Evolutionary conservation across 371 early-diverging fungal genomes (phyloP).

Genomic region (Circinella umbellata): DNA sequence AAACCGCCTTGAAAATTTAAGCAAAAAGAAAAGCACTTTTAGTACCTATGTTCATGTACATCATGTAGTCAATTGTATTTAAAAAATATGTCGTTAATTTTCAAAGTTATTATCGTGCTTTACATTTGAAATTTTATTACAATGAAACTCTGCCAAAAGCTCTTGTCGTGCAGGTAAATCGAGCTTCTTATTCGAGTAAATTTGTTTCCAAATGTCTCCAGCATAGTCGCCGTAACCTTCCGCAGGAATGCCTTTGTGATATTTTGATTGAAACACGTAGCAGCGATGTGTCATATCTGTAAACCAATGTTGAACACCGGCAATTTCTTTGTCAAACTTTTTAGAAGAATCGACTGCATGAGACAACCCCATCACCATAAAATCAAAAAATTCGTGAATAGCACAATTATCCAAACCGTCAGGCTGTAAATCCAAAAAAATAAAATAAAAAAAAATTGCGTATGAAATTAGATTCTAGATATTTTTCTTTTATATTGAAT

Average conservation of each 20-base stretch:
- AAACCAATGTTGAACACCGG: constrained; percentile 79
- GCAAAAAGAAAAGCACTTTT: too few species aligned
- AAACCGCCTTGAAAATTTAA: too few species aligned
- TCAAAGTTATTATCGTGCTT: too few species aligned
- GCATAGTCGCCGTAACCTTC: constrained; percentile 94
- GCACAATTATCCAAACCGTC: background rate
- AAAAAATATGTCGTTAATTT: too few species aligned
- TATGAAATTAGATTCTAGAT: constrained; percentile 12
- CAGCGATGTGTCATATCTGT: constrained; percentile 65
- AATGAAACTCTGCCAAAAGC: constrained; percentile 95
- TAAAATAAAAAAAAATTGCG: too few species aligned
- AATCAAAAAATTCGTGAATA: constrained; percentile 92
- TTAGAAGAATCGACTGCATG: constrained; percentile 89
- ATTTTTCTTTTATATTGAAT: constrained; percentile 5
- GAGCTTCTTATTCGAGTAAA: constrained; percentile 90
- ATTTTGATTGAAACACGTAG: constrained; percentile 86
- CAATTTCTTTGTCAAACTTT: constrained; percentile 79
- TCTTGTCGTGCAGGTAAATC: constrained; percentile 98
- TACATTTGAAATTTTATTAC: constrained; percentile 93
- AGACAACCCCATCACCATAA: constrained; percentile 87
- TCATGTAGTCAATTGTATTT: too few species aligned
- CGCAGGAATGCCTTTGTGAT: constrained; percentile 92
- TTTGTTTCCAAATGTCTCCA: constrained; percentile 92
- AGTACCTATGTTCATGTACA: too few species aligned
- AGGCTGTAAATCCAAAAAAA: too few species aligned